Evolutionary conservation across 495 filamentous ascomycete species (phyloP).

Genomic region (Aspergillus ostianus): DNA sequence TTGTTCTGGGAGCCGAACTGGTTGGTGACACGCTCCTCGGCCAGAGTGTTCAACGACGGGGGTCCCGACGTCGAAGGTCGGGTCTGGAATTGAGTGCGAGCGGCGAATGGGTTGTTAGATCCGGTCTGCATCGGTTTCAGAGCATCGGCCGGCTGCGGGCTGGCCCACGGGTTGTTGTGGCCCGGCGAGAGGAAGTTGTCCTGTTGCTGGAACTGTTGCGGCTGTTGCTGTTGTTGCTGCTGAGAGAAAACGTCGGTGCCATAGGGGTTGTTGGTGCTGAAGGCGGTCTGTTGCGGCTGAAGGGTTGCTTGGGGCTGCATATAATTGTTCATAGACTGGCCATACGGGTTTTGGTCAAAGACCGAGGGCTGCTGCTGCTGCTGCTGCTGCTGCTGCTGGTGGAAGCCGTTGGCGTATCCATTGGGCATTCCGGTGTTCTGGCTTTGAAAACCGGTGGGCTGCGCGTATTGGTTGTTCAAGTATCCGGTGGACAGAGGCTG

Average conservation of each 20-base stretch:
- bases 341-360: conserved; percentile 58
- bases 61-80: conserved; percentile 60
- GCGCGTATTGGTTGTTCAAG: conserved; percentile 80
- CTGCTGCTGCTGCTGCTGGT: conserved; percentile 46
- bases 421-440: conserved; percentile 67
- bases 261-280: conserved; percentile 68
- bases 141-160: conserved; percentile 39
- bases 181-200: conserved; percentile 65
- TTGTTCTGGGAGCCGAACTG: conserved; percentile 12
- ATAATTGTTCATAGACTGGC: conserved; percentile 50
- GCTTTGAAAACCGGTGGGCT: conserved; percentile 61
- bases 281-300: conserved; percentile 73
- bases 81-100: conserved; percentile 53
- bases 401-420: conserved; percentile 63
- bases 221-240: conserved; percentile 41
- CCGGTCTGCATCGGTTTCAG: conserved; percentile 67
- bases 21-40: conserved; percentile 65
- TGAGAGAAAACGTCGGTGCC: conserved; percentile 47
- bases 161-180: conserved; percentile 77
- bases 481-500: conserved; percentile 79
- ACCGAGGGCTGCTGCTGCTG: conserved; percentile 45
- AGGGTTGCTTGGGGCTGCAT: conserved; percentile 50
- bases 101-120: conserved; percentile 94
- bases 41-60: conserved; percentile 64
- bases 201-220: conserved; percentile 39